Evolutionary conservation across 441 rosid genomes (phyloP).

Genomic region (Biscutella laevigata): DNA sequence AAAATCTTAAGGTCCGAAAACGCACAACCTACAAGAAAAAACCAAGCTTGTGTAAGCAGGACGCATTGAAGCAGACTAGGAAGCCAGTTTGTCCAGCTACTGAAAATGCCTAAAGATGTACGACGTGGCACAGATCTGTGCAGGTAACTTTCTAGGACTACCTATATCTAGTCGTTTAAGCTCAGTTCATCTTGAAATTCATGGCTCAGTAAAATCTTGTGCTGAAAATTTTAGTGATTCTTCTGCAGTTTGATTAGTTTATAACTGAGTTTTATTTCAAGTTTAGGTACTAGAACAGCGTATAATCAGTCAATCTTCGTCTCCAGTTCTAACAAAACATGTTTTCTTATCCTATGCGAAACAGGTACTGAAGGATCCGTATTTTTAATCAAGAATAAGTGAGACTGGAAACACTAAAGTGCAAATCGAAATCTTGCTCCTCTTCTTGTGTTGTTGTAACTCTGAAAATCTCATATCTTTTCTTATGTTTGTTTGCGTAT

Average conservation of each 20-base stretch:
- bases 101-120: conserved; percentile 21
- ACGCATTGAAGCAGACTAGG: conserved; percentile 45
- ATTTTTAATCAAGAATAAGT: conserved; percentile 7
- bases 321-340: conserved; percentile 9
- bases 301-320: background rate
- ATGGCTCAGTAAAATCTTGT: no score
- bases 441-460: conserved; percentile 6
- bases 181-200: conserved; percentile 3
- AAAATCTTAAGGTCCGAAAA: conserved; percentile 42
- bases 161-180: background rate
- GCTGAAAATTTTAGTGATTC: no score
- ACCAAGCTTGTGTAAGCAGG: conserved; percentile 28
- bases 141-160: conserved; percentile 28
- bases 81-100: conserved; percentile 28
- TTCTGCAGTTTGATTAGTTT: background rate
- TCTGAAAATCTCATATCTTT: background rate
- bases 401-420: background rate
- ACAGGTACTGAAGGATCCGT: no score
- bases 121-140: conserved; percentile 5
- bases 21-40: conserved; percentile 27
- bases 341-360: background rate
- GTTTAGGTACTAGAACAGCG: background rate
- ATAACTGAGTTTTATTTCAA: background rate
- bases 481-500: conserved; percentile 11
- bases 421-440: conserved; percentile 14